These are phyloP conservation scores for Russula lepida DNA, from an alignment of 768 basidiomycete species.

Conservation along the genomic window DNA sequence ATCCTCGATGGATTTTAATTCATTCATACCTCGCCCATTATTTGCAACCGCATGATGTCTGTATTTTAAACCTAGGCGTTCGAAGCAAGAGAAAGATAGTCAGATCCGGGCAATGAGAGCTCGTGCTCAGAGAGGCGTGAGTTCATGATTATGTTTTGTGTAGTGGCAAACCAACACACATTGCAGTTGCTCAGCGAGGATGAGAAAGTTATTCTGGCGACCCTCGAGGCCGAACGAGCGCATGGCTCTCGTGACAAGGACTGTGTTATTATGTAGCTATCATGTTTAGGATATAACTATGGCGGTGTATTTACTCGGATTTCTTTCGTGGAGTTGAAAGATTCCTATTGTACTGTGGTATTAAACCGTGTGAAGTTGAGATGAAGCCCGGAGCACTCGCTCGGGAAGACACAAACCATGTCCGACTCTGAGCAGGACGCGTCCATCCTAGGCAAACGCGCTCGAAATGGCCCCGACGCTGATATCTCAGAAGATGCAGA, in stretches of 20 bases:
- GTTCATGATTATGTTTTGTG: constrained; percentile 24
- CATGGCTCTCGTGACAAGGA: constrained; percentile 31
- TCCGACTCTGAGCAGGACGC: constrained; percentile 39
- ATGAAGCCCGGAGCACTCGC: neutral
- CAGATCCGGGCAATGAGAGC: constrained; percentile 60
- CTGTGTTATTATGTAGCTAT: constrained; percentile 49
- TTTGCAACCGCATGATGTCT: constrained; percentile 54
- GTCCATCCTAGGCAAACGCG: constrained; percentile 58
- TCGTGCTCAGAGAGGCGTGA: constrained; percentile 67
- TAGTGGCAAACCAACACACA: constrained; percentile 4
- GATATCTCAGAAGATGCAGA: constrained; percentile 23
- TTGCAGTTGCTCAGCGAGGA: constrained; percentile 50
- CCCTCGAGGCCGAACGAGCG: constrained; percentile 39
- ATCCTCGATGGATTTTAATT: constrained; percentile 32
- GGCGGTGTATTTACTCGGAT: neutral
- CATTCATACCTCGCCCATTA: constrained; percentile 59
- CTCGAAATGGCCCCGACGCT: constrained; percentile 32
- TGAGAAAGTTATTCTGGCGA: constrained; percentile 52
- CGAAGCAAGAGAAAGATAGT: constrained; percentile 67
- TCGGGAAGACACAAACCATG: constrained; percentile 8
- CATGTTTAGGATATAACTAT: neutral
- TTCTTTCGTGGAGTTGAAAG: neutral
- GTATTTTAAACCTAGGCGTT: constrained; percentile 45
- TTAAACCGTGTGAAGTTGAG: neutral
- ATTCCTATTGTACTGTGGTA: neutral